These are phyloP conservation scores for Paraconiothyrium brasiliense DNA, from an alignment of 2,329 filamentous ascomycete species.

Conservation along the genomic window DNA sequence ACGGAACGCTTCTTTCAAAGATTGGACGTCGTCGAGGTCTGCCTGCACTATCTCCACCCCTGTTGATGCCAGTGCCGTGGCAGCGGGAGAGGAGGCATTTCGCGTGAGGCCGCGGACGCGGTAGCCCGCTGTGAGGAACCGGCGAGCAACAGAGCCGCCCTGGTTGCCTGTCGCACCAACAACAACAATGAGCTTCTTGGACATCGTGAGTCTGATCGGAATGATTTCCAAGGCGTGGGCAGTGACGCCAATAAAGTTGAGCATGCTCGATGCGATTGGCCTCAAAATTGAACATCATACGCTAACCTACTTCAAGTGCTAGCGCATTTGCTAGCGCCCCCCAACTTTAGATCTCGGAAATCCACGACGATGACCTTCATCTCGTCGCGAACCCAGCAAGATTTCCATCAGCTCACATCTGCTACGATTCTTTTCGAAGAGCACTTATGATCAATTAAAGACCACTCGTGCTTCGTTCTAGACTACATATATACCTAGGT, in stretches of 20 bases:
- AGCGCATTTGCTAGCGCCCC: background rate
- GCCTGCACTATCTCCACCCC: conserved; percentile 52
- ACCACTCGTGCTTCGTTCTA: too few species aligned
- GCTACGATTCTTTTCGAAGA: too few species aligned
- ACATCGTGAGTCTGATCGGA: background rate
- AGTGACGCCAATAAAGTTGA: background rate
- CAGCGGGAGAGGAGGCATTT: conserved; percentile 34
- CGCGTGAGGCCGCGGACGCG: conserved; percentile 60
- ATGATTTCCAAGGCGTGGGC: background rate
- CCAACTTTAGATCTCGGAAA: background rate
- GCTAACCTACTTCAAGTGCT: background rate
- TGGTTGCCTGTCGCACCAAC: conserved; percentile 42
- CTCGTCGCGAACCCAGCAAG: too few species aligned
- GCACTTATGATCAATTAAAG: too few species aligned
- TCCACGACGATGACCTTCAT: too few species aligned
- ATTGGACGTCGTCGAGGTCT: conserved; percentile 44
- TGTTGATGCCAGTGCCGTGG: conserved; percentile 32
- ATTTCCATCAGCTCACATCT: too few species aligned
- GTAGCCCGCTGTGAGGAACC: conserved; percentile 58
- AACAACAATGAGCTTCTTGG: conserved; percentile 36
- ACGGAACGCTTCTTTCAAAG: conserved; percentile 47
- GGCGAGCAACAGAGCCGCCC: conserved; percentile 32
- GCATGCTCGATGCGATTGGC: background rate
- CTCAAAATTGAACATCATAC: background rate
- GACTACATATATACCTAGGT: too few species aligned